Percentiles rank a stretch among this genome's conserved stretches.
These are phyloP conservation scores for Colletotrichum sp. DNA, from an alignment of 2,329 filamentous ascomycete species.

Conservation along the genomic window DNA sequence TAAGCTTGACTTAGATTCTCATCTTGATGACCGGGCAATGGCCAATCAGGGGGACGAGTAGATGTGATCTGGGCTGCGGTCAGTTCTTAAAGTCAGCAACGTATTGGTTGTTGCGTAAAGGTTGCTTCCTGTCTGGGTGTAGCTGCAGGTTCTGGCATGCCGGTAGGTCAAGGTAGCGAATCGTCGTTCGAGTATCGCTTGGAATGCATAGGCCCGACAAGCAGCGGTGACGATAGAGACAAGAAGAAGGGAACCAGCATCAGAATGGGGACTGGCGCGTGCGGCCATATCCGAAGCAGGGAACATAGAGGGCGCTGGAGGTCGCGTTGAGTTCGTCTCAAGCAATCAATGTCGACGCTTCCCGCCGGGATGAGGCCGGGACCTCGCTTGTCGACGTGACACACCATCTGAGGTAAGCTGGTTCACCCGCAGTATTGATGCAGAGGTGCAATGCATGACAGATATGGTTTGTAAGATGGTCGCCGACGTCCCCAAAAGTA, in stretches of 20 bases:
- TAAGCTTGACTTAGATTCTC: slow-evolving; percentile 1
- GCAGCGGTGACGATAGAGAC: not conserved
- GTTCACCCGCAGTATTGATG: not conserved
- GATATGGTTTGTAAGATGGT: slow-evolving; percentile 12
- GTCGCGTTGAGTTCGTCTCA: not conserved
- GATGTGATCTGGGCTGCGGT: not conserved
- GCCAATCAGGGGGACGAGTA: not conserved
- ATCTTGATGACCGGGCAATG: not conserved
- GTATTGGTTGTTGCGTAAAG: not conserved
- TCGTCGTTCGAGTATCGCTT: not conserved
- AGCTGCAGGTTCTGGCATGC: not conserved
- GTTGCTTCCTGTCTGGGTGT: not conserved
- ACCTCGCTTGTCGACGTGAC: not conserved
- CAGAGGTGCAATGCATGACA: not conserved
- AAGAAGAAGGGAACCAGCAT: not conserved
- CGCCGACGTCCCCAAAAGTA: not conserved
- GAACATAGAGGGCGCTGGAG: not conserved
- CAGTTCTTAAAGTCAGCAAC: not conserved
- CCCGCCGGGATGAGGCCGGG: not conserved
- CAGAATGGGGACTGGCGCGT: not conserved
- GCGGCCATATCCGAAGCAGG: not conserved
- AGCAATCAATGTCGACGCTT: not conserved
- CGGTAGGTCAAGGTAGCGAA: not conserved
- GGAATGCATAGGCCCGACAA: not conserved
- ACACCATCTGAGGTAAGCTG: slow-evolving; percentile 17